Base-by-base conservation (phyloP, 805 yeast genomes). In the Candida andamanensis region DNA sequence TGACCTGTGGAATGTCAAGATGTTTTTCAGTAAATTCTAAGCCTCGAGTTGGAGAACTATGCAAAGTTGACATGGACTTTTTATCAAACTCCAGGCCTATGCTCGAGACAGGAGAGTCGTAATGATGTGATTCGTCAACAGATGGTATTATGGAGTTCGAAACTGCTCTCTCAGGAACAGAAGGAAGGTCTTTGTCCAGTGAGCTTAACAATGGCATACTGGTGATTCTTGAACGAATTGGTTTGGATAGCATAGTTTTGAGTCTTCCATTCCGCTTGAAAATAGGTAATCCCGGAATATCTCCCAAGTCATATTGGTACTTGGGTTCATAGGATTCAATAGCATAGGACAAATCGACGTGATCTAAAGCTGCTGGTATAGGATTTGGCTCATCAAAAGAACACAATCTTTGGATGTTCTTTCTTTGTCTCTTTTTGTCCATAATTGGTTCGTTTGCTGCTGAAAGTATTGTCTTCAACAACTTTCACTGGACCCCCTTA, bases 331-430 rank as follows among this genome's bases (percentile, higher is more conserved):
- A 58, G 1, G 57, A 36, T 14, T 39, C 41, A 6, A 56, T 47
- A 8, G 61, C 67, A 22, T 46, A 43, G 8, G 49, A 33, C 14
- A 58, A 33, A 37, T 61, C 67, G 13, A 49, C 29, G 24, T 39
- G 44, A 14, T 29, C 33, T 19, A 45, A 23, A 11, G 35, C 35
- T 5, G 56, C 56, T 1, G 63, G 56, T 10, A 47, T 33, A 17
- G 49, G 34, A 26, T 34, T 30, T 9, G 65, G 63, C 17, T 29
- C 35, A 30, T 57, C 63, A 24, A 41, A 29, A 9, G 49, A 38
- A 11, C 52, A 34, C 11, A 56, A 42, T 30, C 40, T 31, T 32
- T 53, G 56, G n/a, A n/a, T n/a, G n/a, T n/a, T n/a, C n/a, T n/a
- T n/a, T n/a, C n/a, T n/a, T n/a, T n/a, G n/a, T n/a, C n/a, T n/a